Percentiles rank a stretch among this genome's conserved stretches.
These are phyloP conservation scores for Sonneratia alba DNA, from an alignment of 345 rosid genomes.

Conservation along the genomic window DNA sequence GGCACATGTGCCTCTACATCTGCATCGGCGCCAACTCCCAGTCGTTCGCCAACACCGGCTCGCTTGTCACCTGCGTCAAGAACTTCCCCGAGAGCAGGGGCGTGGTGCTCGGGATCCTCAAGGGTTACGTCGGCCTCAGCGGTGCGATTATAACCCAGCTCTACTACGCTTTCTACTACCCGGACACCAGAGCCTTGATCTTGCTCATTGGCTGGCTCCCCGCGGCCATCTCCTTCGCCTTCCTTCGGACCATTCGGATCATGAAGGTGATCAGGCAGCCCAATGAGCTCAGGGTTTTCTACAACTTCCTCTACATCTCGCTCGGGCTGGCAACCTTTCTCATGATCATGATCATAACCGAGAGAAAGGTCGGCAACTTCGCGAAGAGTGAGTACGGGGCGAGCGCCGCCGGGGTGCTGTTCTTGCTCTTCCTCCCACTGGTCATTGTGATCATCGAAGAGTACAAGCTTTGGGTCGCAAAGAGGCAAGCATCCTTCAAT, in stretches of 20 bases:
- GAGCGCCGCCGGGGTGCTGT: conserved; percentile 34
- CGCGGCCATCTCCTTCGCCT: conserved; percentile 35
- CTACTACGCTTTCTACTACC: conserved; percentile 35
- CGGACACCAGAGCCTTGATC: conserved; percentile 30
- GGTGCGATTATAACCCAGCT: conserved; percentile 53
- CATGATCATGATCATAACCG: conserved; percentile 37
- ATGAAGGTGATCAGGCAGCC: conserved; percentile 34
- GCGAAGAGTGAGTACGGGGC: conserved; percentile 28
- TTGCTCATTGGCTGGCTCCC: conserved; percentile 56
- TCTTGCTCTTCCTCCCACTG: conserved; percentile 47
- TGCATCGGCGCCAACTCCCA: conserved; percentile 57
- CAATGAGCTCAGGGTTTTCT: conserved; percentile 43
- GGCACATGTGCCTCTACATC: conserved; percentile 65
- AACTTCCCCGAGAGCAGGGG: conserved; percentile 61
- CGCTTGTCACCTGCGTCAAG: conserved; percentile 54
- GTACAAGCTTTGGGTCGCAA: conserved; percentile 29
- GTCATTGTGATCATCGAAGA: conserved; percentile 43
- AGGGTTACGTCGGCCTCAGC: conserved; percentile 22
- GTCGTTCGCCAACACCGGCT: conserved; percentile 49
- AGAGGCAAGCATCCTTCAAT: conserved; percentile 15
- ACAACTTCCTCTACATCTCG: conserved; percentile 41
- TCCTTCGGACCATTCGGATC: conserved; percentile 31
- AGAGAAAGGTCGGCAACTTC: conserved; percentile 23
- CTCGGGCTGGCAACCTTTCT: conserved; percentile 50
- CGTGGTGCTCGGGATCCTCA: conserved; percentile 42